Conservation (phyloP, 148 eudicot genomes). For the Hydrangea macrophylla region DNA sequence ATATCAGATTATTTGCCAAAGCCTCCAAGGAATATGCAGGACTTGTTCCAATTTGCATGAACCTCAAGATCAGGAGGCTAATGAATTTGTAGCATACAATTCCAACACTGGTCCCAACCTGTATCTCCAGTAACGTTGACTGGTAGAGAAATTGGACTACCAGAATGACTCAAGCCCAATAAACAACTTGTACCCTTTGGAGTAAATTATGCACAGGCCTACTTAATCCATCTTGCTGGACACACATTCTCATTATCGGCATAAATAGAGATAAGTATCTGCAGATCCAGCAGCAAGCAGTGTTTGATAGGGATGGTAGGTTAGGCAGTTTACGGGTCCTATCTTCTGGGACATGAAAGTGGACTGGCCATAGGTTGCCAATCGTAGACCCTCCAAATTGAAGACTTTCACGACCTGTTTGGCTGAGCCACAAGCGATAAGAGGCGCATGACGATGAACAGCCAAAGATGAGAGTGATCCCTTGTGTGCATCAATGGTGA, state of each 20-base stretch:
- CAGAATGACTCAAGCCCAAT: not conserved
- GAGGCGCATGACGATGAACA: slow-evolving; percentile 86
- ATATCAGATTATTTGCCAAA: slow-evolving; percentile 62
- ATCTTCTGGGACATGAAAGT: slow-evolving; percentile 97
- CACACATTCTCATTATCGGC: too few species aligned
- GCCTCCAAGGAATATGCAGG: slow-evolving; percentile 50
- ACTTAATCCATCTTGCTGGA: too few species aligned
- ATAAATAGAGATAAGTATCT: slow-evolving; percentile 81
- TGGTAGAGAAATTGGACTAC: not conserved
- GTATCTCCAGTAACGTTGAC: not conserved
- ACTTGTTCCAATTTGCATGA: slow-evolving; percentile 18
- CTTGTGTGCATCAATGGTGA: slow-evolving; percentile 80
- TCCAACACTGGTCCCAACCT: not conserved
- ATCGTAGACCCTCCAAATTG: slow-evolving; percentile 70
- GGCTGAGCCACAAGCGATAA: slow-evolving; percentile 97
- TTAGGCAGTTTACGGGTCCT: slow-evolving; percentile 84
- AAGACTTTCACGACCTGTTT: slow-evolving; percentile 79
- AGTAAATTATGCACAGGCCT: too few species aligned
- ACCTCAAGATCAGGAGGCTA: slow-evolving; percentile 50
- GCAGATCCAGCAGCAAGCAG: slow-evolving; percentile 92
- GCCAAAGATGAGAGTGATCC: slow-evolving; percentile 93
- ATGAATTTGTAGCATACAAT: slow-evolving; percentile 45
- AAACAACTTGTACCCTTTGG: too few species aligned
- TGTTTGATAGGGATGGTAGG: slow-evolving; percentile 86
- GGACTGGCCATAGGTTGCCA: slow-evolving; percentile 66